Conservation (phyloP, 1,284 basidiomycete species). For the Stygiomarasmius scandens region DNA sequence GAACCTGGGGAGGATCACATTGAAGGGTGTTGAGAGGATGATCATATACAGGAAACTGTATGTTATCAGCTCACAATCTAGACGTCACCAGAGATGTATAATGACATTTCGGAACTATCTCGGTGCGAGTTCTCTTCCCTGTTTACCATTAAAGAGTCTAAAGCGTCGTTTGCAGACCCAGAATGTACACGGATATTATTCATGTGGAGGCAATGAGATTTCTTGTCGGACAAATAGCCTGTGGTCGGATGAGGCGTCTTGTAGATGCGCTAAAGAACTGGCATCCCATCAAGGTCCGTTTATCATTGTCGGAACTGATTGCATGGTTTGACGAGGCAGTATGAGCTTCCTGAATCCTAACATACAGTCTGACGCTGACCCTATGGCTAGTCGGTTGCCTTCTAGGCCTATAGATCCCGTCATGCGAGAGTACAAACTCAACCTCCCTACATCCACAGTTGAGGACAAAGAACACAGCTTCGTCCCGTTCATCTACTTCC, state of each 20-base stretch:
- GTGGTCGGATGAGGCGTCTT: no score
- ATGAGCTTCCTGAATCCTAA: not conserved
- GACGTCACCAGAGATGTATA: no score
- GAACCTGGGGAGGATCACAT: no score
- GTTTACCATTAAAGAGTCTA: not conserved
- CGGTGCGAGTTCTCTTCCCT: conserved; percentile 8
- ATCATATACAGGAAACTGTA: conserved; percentile 8
- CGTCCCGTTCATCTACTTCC: conserved; percentile 6
- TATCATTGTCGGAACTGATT: conserved; percentile 3
- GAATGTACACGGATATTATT: no score
- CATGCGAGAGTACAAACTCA: not conserved
- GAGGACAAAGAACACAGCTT: conserved; percentile 2
- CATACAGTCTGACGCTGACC: not conserved
- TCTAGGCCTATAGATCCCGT: not conserved
- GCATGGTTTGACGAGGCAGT: conserved; percentile 1
- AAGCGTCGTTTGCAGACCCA: not conserved
- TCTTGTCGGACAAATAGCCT: no score
- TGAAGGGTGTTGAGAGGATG: no score
- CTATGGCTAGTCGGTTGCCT: not conserved
- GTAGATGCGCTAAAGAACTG: not conserved
- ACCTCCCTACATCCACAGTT: no score
- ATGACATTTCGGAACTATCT: no score
- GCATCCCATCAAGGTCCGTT: not conserved
- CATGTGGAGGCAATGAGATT: no score
- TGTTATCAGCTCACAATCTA: not conserved